phyloP scores from a whole-genome alignment of 805 yeast genomes.

The Dipodascus albidus region DNA sequence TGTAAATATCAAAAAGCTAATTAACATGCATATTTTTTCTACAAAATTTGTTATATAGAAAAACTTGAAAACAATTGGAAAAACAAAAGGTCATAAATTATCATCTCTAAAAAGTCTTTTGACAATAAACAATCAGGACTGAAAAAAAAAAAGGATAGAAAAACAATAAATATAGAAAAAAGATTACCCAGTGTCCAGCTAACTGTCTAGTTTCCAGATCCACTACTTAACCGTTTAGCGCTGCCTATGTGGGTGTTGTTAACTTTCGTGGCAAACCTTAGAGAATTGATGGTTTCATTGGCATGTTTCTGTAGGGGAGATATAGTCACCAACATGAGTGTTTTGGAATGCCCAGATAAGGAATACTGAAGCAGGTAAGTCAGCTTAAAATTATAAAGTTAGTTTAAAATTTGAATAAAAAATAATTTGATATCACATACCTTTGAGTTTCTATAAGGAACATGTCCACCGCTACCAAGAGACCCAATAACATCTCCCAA shows the following conservation, averaged over 20 bases:
- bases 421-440: background rate
- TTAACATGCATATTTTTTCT: too few species aligned
- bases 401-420: background rate
- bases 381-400: constrained; percentile 22
- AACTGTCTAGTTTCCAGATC: background rate
- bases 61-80: too few species aligned
- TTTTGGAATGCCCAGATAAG: constrained; percentile 74
- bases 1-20: background rate
- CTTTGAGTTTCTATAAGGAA: constrained; percentile 55
- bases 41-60: too few species aligned
- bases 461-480: constrained; percentile 38
- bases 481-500: constrained; percentile 84
- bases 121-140: background rate
- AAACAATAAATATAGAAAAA: too few species aligned
- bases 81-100: background rate
- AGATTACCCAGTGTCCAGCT: too few species aligned
- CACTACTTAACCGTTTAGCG: constrained; percentile 7
- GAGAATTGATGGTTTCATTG: constrained; percentile 71
- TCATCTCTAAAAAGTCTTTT: background rate
- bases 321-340: constrained; percentile 85
- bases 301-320: constrained; percentile 55
- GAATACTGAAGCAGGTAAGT: constrained; percentile 81
- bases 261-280: constrained; percentile 70
- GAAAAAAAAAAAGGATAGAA: too few species aligned
- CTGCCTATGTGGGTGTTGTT: constrained; percentile 20